Evolutionary conservation across 345 rosid species (phyloP), one percentile per base, ranked within the genome.

Genomic region (Luvunga scandens): DNA sequence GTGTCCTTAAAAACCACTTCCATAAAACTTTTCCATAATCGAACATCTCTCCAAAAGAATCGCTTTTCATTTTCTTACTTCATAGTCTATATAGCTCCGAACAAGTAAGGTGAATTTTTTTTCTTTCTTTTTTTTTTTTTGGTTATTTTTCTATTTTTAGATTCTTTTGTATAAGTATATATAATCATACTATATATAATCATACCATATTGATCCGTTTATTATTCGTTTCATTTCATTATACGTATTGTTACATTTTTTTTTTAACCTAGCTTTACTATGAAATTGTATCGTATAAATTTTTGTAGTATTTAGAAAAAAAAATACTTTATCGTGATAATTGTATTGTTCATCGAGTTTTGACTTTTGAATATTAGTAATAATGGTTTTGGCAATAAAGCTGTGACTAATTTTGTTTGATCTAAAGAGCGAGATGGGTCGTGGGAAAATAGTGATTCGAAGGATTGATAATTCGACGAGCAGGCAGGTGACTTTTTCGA

Each of bases 381-480:
- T 42, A 12, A 42, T 13, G 50, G 50, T 12, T 4, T 34, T 36
- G 38, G 7, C 5, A 34, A 34, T 34, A 34, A 34, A 34, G 48
- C 48, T 42, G 48, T 12, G 50, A 1, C 13, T 45, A 45, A 45
- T 45, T 45, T 45, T 13, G 50, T 45, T 45, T 13, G 5, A 45
- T 45, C 77, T 68, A 39, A 75, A 2, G 3, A 4, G 30, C 4
- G 64, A 61, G 69, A 89, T 90, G 93, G 93, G 93, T 38, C 87
- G 93, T 55, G 93, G 93, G 18, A 90, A 90, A 85, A 88, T 88
- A 69, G 84, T 67, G 77, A 87, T 90, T 25, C 75, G 81, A 13
- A 84, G 93, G 82, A 88, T 90, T 42, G 93, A 90, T 25, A 86
- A 90, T 69, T 78, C 91, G 34, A 85, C 93, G 1, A 88, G 85